Conservation (phyloP, 2,329 filamentous ascomycete genomes). For the Fusarium paranaense region DNA sequence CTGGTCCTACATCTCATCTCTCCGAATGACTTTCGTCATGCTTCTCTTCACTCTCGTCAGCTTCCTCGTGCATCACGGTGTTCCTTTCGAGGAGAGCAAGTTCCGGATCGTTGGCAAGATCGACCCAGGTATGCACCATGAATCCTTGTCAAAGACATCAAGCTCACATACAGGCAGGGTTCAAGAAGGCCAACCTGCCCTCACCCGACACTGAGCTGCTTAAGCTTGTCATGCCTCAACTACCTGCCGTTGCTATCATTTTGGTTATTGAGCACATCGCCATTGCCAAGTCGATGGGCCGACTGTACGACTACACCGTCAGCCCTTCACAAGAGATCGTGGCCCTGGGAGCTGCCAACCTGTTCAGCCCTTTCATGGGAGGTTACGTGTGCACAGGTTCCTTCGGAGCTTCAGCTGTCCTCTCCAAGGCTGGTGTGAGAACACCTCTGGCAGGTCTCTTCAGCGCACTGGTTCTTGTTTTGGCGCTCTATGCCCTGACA, state of each 20-base stretch:
- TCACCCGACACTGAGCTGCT: constrained; percentile 67
- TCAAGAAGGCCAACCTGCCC: constrained; percentile 72
- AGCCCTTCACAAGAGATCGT: constrained; percentile 84
- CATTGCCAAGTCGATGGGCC: constrained; percentile 84
- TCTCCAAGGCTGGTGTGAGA: constrained; percentile 84
- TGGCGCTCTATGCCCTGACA: constrained; percentile 82
- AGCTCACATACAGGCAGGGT: constrained; percentile 58
- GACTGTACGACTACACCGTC: constrained; percentile 83
- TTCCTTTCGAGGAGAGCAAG: constrained; percentile 56
- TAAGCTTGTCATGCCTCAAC: constrained; percentile 66
- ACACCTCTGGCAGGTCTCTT: constrained; percentile 84
- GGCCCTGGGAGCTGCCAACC: constrained; percentile 80
- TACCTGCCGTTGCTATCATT: constrained; percentile 81
- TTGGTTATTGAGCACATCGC: constrained; percentile 86
- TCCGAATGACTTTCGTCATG: constrained; percentile 81
- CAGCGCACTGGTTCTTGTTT: constrained; percentile 78
- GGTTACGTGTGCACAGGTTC: constrained; percentile 60
- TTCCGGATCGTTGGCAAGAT: constrained; percentile 76
- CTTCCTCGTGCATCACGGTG: constrained; percentile 72
- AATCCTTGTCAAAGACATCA: neutral
- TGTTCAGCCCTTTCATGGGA: constrained; percentile 81
- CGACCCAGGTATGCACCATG: constrained; percentile 63
- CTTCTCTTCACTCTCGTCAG: constrained; percentile 81
- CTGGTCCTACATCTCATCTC: constrained; percentile 80
- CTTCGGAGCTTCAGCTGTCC: constrained; percentile 79